Base-by-base conservation (phyloP, 2,329 filamentous ascomycete species). In the Reticulascus tulasneorum region DNA sequence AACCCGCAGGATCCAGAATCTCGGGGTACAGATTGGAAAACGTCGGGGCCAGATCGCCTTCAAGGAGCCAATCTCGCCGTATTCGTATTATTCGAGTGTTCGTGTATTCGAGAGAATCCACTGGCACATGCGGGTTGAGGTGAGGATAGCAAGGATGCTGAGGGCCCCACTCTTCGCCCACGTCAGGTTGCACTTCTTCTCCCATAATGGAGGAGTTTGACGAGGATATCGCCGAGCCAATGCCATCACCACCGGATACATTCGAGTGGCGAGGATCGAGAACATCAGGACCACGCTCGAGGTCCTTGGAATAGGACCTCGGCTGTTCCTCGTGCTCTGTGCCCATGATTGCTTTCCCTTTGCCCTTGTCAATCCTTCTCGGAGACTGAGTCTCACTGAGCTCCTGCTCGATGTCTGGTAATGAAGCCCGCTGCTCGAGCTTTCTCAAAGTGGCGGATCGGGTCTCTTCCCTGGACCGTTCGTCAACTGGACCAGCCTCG, bases 21-120 rank as follows among this genome's bases (percentile, higher is more conserved):
- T 98, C 93, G 0, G 93, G 93, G 53, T 98, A 98, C 4, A 96
- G 71, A 52, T 97, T 96, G 12, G 87, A 93, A 56, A 94, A 97
- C 0, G 90, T 88, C 0, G 93, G 93, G 2, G 90, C 91, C 19
- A 95, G 67, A 59, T 98, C 93, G 23, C 91, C 93, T 42, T 82
- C 77, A 20, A 90, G 62, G 63, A 97, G 82, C 86, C 90, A 98
- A 61, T 98, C 93, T 26, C 93, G 77, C 39, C 83, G 82, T 45
- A 98, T 84, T 12, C 93, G 83, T 52, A 98, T 96, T 46, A 98
- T 86, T 38, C 91, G 83, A 3, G 93, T 98, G 7, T 73, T 79
- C 29, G 73, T 62, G 53, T 87, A 87, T 47, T 94, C 79, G 11
- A 77, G 71, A 7, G 87, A 94, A 38, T 81, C 71, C 9, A 86